phyloP scores from a whole-genome alignment of 1,139 yeast genomes.

The Suhomyces ambrosiae region DNA sequence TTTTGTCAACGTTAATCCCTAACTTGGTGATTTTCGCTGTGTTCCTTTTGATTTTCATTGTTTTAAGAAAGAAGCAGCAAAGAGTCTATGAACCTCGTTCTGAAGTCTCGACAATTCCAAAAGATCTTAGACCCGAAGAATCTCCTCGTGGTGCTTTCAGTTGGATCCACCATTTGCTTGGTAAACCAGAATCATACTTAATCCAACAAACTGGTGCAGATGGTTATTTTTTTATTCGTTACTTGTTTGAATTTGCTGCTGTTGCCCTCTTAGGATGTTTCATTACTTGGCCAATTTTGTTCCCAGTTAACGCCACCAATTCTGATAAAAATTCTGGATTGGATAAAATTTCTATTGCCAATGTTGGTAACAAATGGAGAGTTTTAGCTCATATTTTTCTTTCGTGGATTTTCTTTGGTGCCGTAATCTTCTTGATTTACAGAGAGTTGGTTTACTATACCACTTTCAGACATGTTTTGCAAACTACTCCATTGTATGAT shows the following conservation, averaged over 20 bases:
- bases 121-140: conserved; percentile 50
- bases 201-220: conserved; percentile 84
- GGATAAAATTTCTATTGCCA: conserved; percentile 61
- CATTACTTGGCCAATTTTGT: conserved; percentile 71
- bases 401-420: conserved; percentile 68
- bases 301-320: conserved; percentile 87
- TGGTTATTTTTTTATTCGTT: conserved; percentile 85
- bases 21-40: conserved; percentile 52
- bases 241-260: conserved; percentile 61
- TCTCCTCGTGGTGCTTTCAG: conserved; percentile 56
- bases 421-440: conserved; percentile 61
- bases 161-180: conserved; percentile 57
- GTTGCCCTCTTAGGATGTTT: conserved; percentile 66
- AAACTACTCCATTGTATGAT: conserved; percentile 72
- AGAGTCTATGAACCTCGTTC: conserved; percentile 85
- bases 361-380: conserved; percentile 59
- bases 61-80: conserved; percentile 62
- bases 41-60: conserved; percentile 60
- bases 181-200: conserved; percentile 64
- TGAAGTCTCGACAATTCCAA: conserved; percentile 42
- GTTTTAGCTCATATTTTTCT: conserved; percentile 72
- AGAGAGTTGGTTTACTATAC: conserved; percentile 70
- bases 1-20: conserved; percentile 43
- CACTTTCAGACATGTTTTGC: conserved; percentile 65
- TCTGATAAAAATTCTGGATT: conserved; percentile 58